Evolutionary conservation across 2,329 filamentous ascomycete genomes (phyloP).

Genomic region (Arthrobotrys conoides): DNA sequence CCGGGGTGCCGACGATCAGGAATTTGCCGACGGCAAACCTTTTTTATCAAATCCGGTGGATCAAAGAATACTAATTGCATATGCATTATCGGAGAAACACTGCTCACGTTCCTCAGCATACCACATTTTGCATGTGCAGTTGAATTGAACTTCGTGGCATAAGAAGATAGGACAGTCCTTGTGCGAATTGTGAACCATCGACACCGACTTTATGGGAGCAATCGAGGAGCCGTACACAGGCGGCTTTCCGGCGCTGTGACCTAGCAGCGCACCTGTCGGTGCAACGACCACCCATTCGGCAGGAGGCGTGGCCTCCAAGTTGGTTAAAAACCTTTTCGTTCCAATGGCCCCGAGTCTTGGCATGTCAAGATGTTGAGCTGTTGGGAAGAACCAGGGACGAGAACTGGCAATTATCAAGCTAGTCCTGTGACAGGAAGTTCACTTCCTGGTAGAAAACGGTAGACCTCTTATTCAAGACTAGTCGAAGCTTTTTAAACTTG

Average conservation of each 20-base stretch:
- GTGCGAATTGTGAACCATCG: background rate
- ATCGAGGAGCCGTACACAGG: conserved; percentile 20
- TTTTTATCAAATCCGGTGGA: background rate
- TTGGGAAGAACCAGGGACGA: conserved; percentile 37
- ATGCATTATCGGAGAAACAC: conserved; percentile 7
- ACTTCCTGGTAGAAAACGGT: conserved; percentile 6
- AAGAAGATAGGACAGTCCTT: conserved; percentile 6
- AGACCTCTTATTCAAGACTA: background rate
- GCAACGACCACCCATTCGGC: conserved; percentile 1
- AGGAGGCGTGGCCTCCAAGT: conserved; percentile 7
- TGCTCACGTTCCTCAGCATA: conserved; percentile 13
- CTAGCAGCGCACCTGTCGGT: background rate
- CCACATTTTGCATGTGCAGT: conserved; percentile 18
- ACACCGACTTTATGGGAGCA: background rate
- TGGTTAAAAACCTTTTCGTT: conserved; percentile 9
- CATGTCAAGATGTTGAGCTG: conserved; percentile 37
- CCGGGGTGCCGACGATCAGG: conserved; percentile 7
- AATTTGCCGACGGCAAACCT: conserved; percentile 21
- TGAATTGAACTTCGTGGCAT: conserved; percentile 29
- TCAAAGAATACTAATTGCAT: background rate
- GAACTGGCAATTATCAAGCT: conserved; percentile 18
- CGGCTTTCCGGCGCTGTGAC: conserved; percentile 2
- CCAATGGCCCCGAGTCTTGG: conserved; percentile 32
- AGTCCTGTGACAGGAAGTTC: conserved; percentile 36
- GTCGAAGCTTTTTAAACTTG: conserved; percentile 12